Base-by-base conservation (phyloP, 768 basidiomycete species). In the Daedaleopsis nitida region DNA sequence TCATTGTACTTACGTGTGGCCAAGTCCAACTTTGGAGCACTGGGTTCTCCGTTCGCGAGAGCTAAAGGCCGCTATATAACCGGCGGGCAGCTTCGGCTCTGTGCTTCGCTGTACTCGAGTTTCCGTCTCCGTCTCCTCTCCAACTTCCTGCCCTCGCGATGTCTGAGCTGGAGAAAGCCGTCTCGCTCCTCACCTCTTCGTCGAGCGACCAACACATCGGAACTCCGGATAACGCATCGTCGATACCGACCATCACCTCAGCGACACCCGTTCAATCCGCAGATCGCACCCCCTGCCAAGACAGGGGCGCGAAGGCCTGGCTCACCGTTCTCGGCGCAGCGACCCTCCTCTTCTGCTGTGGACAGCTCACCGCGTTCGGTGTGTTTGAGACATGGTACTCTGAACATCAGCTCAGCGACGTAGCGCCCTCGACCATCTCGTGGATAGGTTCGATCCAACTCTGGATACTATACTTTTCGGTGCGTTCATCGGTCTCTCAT, bases 391-490 rank as follows among this genome's bases (percentile, higher is more conserved):
- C 63, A n/a, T 64, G 49, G 49, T 64, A 64, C 49, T 51, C 56
- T 5, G 37, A 60, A 43, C 59, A 64, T 23, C 63, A 60, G 39
- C 53, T 60, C 7, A 43, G 24, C 12, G 48, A 47, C 16, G 13
- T 58, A 5, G 27, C 59, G 12, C 32, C 65, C 1, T 70, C 69
- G 13, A 60, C 65, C n/a, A 68, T 70, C 27, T 61, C 66, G 1
- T 70, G 66, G 68, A 88, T 90, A 64, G 88, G 87, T 6, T 85
- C 86, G 1, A 63, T 89, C 49, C 88, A 89, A 66, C 74, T 90
- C 4, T 89, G 83, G 80, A 73, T 82, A 19, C 87, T 89, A 70
- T 89, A 89, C 76, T 82, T 87, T 66, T 83, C 85, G 62, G 88
- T 88, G 68, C 48, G 45, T 39, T 24, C 21, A 13, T 17, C 5